Percentiles rank a stretch among this genome's conserved stretches.
These are phyloP conservation scores for Xylariaceae sp. DNA, from an alignment of 2,329 filamentous ascomycete species.

Conservation along the genomic window DNA sequence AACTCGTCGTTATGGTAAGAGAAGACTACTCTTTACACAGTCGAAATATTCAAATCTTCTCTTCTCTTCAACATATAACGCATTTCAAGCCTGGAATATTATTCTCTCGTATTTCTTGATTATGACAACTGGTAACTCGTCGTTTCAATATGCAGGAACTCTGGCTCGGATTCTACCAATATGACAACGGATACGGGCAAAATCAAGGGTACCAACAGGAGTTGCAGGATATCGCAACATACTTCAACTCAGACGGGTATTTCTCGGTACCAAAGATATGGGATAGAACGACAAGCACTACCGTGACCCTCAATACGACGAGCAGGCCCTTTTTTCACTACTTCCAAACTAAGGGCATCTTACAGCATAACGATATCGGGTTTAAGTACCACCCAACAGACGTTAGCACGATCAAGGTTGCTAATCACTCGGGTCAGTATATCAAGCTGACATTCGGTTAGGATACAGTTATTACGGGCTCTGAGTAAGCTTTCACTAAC, in stretches of 20 bases:
- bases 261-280: conserved; percentile 47
- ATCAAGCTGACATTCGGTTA: conserved; percentile 62
- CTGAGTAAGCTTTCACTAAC: conserved; percentile 51
- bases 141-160: conserved; percentile 20
- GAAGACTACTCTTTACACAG: not conserved
- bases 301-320: conserved; percentile 38
- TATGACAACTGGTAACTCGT: not conserved
- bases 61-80: not conserved
- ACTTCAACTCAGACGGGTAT: conserved; percentile 56
- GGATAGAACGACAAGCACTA: conserved; percentile 48
- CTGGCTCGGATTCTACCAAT: conserved; percentile 59
- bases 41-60: not conserved
- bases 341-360: conserved; percentile 65
- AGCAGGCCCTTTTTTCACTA: conserved; percentile 59
- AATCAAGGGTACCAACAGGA: conserved; percentile 55
- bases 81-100: no score
- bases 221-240: conserved; percentile 56
- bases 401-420: conserved; percentile 65
- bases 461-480: conserved; percentile 59
- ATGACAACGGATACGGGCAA: conserved; percentile 57
- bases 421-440: conserved; percentile 64
- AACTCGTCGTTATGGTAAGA: conserved; percentile 52
- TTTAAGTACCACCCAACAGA: conserved; percentile 66
- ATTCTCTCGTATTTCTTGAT: not conserved
- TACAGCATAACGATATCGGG: conserved; percentile 67